phyloP scores from a whole-genome alignment of 2,329 filamentous ascomycete genomes.

The Fusarium denticulatum region DNA sequence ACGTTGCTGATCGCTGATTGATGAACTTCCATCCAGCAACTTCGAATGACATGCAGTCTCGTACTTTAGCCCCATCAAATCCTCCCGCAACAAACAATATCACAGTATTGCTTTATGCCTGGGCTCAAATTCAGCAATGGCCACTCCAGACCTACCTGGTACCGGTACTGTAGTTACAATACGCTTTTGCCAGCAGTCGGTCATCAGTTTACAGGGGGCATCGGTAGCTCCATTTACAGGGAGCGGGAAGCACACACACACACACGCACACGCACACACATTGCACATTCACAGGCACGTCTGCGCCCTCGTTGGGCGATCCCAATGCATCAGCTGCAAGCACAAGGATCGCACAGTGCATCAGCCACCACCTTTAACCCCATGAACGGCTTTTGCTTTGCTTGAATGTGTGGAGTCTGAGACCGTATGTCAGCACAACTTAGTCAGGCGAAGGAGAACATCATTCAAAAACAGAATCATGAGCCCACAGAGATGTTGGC shows the following conservation, averaged over 20 bases:
- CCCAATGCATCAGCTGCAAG: conserved; percentile 25
- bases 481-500: background rate
- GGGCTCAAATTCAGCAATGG: conserved; percentile 9
- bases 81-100: conserved; percentile 4
- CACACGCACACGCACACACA: conserved; percentile 19
- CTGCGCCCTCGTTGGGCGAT: conserved; percentile 26
- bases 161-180: background rate
- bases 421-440: background rate
- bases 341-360: conserved; percentile 34
- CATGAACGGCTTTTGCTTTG: conserved; percentile 29
- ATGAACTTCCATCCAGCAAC: background rate
- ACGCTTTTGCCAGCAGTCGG: conserved; percentile 3
- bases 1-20: background rate
- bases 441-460: conserved; percentile 7
- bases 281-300: conserved; percentile 25
- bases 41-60: background rate
- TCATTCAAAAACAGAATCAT: conserved; percentile 1
- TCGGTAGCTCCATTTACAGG: conserved; percentile 35
- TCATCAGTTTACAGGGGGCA: conserved; percentile 14
- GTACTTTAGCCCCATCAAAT: background rate
- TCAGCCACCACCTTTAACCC: conserved; percentile 22
- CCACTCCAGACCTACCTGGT: background rate
- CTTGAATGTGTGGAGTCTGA: conserved; percentile 13
- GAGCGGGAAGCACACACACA: conserved; percentile 42
- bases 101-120: conserved; percentile 8